These are phyloP conservation scores for Metschnikowia shivogae DNA, from an alignment of 805 yeast genomes.

Conservation along the genomic window DNA sequence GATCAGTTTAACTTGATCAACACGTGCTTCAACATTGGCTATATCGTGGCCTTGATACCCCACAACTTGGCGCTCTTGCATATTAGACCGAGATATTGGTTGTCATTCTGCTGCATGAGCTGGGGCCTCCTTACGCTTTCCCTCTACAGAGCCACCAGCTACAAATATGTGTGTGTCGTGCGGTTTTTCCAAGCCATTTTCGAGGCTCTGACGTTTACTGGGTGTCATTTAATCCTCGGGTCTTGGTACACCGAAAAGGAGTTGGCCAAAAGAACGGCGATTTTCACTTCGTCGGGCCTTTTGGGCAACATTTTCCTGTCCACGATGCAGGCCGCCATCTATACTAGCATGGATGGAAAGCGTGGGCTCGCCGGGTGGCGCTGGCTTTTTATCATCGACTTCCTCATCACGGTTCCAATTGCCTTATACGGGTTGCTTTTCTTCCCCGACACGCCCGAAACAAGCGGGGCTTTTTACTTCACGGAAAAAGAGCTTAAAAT, in stretches of 20 bases:
- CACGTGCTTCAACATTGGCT: conserved; percentile 58
- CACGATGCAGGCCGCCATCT: conserved; percentile 53
- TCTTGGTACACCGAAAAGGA: conserved; percentile 49
- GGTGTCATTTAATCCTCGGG: conserved; percentile 52
- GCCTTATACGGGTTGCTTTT: conserved; percentile 52
- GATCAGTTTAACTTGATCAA: conserved; percentile 48
- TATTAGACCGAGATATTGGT: conserved; percentile 55
- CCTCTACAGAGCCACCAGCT: conserved; percentile 44
- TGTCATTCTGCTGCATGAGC: conserved; percentile 47
- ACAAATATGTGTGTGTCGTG: conserved; percentile 49
- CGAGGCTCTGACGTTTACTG: conserved; percentile 55
- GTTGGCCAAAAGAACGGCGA: conserved; percentile 48
- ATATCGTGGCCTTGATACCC: conserved; percentile 59
- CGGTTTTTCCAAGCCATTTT: conserved; percentile 60
- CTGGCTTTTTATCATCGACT: conserved; percentile 65
- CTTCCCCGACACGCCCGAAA: conserved; percentile 58
- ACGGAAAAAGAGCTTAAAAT: conserved; percentile 22
- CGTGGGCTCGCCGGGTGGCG: conserved; percentile 60
- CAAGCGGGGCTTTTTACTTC: conserved; percentile 32
- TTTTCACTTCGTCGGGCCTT: conserved; percentile 52
- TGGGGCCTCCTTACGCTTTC: conserved; percentile 58
- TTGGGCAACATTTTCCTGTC: conserved; percentile 54
- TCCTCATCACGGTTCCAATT: conserved; percentile 54
- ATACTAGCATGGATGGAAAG: conserved; percentile 41
- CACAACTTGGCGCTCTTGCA: conserved; percentile 50